Percentiles rank a stretch among this genome's conserved stretches.
phyloP scores from a whole-genome alignment of 179 eudicot genomes.

The Spinacia oleracea region DNA sequence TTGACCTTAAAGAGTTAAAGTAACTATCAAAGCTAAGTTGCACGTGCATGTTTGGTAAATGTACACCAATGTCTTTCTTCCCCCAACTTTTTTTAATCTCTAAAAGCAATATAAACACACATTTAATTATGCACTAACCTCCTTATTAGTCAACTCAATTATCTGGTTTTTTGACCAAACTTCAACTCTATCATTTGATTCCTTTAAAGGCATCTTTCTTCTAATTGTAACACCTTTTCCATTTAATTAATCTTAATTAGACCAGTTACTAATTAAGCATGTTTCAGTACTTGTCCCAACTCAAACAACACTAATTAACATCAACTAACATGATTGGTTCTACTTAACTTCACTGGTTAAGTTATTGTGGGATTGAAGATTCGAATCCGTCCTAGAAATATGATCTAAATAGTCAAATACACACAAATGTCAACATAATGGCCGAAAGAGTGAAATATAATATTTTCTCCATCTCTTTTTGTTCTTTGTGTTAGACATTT shows the following conservation, averaged over 20 bases:
- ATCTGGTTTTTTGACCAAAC: conserved; percentile 5
- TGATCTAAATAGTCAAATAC: too few relatives aligned
- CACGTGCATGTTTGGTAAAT: conserved; percentile 31
- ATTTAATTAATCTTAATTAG: background rate
- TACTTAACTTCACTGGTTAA: background rate
- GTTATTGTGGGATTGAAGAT: background rate
- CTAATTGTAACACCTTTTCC: background rate
- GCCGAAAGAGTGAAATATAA: too few relatives aligned
- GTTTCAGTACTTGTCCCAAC: background rate
- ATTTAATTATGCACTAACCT: background rate
- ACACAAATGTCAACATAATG: too few relatives aligned
- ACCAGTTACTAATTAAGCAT: background rate
- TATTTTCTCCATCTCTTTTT: too few relatives aligned
- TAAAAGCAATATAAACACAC: conserved; percentile 14
- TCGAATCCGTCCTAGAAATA: too few relatives aligned
- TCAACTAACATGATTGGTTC: background rate
- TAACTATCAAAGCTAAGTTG: conserved; percentile 16
- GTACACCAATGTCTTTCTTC: background rate
- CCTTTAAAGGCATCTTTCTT: conserved; percentile 1
- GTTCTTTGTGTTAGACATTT: too few relatives aligned
- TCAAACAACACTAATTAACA: background rate
- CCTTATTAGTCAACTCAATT: conserved; percentile 3
- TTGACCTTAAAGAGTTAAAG: background rate
- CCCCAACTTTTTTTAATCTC: background rate
- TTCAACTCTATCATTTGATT: background rate